phyloP scores from a whole-genome alignment of 108 stramenopile species.

The Nitzschia sp. region DNA sequence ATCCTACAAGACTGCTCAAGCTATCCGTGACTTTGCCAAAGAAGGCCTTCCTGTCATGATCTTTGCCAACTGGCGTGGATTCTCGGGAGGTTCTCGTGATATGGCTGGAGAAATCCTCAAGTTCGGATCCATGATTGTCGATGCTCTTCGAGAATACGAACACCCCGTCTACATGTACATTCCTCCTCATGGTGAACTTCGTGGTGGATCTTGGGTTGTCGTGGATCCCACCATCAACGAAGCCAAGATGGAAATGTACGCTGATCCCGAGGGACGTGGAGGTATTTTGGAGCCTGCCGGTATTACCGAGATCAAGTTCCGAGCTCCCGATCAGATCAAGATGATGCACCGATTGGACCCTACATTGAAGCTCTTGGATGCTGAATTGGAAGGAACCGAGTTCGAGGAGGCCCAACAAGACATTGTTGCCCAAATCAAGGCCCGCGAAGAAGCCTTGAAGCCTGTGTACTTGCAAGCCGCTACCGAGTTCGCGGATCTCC shows the following conservation, averaged over 20 bases:
- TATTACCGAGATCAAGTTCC: constrained; percentile 98
- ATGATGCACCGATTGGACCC: constrained; percentile 90
- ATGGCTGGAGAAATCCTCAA: constrained; percentile 99
- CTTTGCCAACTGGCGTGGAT: constrained; percentile 99
- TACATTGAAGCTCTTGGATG: constrained; percentile 85
- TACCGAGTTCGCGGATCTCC: constrained; percentile 96
- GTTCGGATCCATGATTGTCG: constrained; percentile 98
- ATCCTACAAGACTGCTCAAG: constrained; percentile 97
- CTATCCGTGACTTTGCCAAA: constrained; percentile 94
- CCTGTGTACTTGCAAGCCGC: constrained; percentile 96
- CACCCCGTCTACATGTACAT: constrained; percentile 98
- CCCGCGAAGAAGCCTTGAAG: constrained; percentile 88
- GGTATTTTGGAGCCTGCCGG: constrained; percentile 98
- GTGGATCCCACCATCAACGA: constrained; percentile 98
- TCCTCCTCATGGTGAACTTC: constrained; percentile 96
- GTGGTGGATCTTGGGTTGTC: constrained; percentile 99
- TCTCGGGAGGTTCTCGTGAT: constrained; percentile 96
- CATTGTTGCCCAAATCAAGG: constrained; percentile 86
- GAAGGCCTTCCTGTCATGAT: constrained; percentile 98
- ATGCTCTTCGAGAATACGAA: constrained; percentile 94
- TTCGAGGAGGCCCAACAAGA: constrained; percentile 72
- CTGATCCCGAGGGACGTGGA: constrained; percentile 95
- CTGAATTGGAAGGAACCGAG: constrained; percentile 77
- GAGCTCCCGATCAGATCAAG: constrained; percentile 78
- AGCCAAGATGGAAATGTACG: constrained; percentile 99